Evolutionary conservation across 192 early-diverging fungal genomes (phyloP).

Genomic region (Paraglomus brasilianum): DNA sequence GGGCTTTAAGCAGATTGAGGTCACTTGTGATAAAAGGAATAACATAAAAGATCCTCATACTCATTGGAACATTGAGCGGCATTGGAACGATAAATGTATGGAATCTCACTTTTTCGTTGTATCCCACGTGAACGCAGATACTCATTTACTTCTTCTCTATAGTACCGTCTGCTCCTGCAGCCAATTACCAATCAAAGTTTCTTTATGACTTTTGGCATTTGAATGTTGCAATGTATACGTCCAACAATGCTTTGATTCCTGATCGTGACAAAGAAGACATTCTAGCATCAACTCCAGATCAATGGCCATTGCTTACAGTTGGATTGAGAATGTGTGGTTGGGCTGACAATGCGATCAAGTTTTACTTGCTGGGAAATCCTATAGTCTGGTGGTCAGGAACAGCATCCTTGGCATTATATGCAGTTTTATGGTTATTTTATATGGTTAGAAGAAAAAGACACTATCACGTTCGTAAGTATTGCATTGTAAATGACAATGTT

Average conservation of each 20-base stretch:
- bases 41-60: slow-evolving; percentile 59
- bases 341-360: slow-evolving; percentile 83
- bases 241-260: slow-evolving; percentile 92
- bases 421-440: slow-evolving; percentile 48
- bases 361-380: slow-evolving; percentile 91
- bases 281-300: slow-evolving; percentile 74
- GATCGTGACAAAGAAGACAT: slow-evolving; percentile 89
- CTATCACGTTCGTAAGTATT: slow-evolving; percentile 48
- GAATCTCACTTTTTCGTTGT: background rate
- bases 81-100: slow-evolving; percentile 73
- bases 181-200: slow-evolving; percentile 72
- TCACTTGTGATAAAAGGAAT: slow-evolving; percentile 77
- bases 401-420: slow-evolving; percentile 52
- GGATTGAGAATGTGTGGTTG: slow-evolving; percentile 95
- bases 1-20: slow-evolving; percentile 95
- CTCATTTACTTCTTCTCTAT: background rate
- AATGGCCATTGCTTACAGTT: slow-evolving; percentile 86
- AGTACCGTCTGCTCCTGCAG: slow-evolving; percentile 71
- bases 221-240: slow-evolving; percentile 94
- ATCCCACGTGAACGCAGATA: background rate
- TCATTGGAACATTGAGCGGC: slow-evolving; percentile 93
- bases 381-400: slow-evolving; percentile 85
- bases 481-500: slow-evolving; percentile 35
- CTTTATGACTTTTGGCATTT: slow-evolving; percentile 83
- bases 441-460: slow-evolving; percentile 64